A percentile compares a stretch with the other conserved stretches of the same genome.
phyloP scores from a whole-genome alignment of 306 rosid species.

The Cajanus cajan region DNA sequence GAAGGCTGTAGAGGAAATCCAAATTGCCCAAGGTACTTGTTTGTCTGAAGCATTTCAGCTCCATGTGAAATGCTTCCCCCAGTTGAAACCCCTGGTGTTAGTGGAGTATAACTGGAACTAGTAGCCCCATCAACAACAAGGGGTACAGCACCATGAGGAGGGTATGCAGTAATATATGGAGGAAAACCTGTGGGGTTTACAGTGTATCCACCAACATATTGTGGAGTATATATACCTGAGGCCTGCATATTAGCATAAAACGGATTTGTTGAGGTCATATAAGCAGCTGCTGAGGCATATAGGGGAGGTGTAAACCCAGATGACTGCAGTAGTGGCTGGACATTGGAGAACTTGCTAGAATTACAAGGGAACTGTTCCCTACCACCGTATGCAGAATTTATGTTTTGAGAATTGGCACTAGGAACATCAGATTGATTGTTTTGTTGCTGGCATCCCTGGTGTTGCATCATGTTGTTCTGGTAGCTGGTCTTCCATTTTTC shows the following conservation, averaged over 20 bases:
- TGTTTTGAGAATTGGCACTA: conserved; percentile 40
- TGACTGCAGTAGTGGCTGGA: conserved; percentile 51
- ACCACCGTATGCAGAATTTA: conserved; percentile 33
- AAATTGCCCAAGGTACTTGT: conserved; percentile 44
- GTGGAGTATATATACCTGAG: conserved; percentile 40
- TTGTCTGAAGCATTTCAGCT: conserved; percentile 43
- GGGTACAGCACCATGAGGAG: conserved; percentile 48
- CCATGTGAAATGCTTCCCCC: conserved; percentile 43
- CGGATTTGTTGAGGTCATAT: conserved; percentile 45
- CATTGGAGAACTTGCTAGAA: conserved; percentile 48
- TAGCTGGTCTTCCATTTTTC: conserved; percentile 42
- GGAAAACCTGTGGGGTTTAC: conserved; percentile 40
- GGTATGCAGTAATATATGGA: conserved; percentile 42
- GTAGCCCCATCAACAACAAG: conserved; percentile 47
- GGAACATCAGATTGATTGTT: conserved; percentile 40
- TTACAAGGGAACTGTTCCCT: conserved; percentile 44
- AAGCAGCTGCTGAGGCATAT: conserved; percentile 53
- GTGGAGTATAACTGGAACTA: conserved; percentile 39
- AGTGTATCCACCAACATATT: conserved; percentile 45
- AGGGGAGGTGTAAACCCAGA: conserved; percentile 62
- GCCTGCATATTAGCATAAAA: conserved; percentile 40
- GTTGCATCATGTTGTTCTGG: conserved; percentile 44
- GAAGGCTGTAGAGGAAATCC: conserved; percentile 44
- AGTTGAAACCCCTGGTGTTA: conserved; percentile 41
- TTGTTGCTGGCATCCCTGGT: conserved; percentile 38